Base-by-base conservation (phyloP, 2,329 filamentous ascomycete species). In the Neopestalotiopsis clavispora region DNA sequence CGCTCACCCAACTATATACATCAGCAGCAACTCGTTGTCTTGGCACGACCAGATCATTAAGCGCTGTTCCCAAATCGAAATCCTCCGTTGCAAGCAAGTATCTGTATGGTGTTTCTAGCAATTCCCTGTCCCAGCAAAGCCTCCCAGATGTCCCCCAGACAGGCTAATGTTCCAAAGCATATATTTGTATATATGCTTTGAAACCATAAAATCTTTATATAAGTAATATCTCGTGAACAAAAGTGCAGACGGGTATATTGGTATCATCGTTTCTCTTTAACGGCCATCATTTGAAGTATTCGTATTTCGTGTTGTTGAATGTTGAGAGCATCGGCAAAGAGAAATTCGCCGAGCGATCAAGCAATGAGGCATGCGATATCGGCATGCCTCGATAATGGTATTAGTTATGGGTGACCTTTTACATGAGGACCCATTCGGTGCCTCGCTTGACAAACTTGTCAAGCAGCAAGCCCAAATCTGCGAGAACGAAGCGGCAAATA, bases 371-470 rank as follows among this genome's bases (percentile, higher is more conserved):
- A 23, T 52, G 45, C 20, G 7, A 7, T n/a, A n/a, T n/a, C 45
- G n/a, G n/a, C n/a, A 17, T 17, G 9, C 45, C n/a, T 52, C 10
- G n/a, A 20, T 20, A 7, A 9, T 52, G 14, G 10, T 9, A 38
- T 17, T 17, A 40, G 14, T n/a, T 3, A 13, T 34, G 59, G 17
- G 28, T 30, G 13, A 17, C 34, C 12, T 20, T 49, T 70, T 66
- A 70, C 20, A 67, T 67, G 23, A 71, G 49, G 23, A 98, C 94
- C 95, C 95, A 99, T 85, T 99, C 95, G 75, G 92, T 97, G 30
- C 95, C 95, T 73, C 95, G 90, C 85, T 99, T 99, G 79, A 99
- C 91, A 77, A 96, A 98, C 79, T 98, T 99, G 80, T 99, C 96
- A 74, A 99, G 85, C 83, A 99, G 85, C 78, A 96, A 80, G 52